Percentiles rank a stretch among this genome's conserved stretches.
Evolutionary conservation across 495 filamentous ascomycete genomes (phyloP).

Genomic region (Tuber microsphaerosporum): DNA sequence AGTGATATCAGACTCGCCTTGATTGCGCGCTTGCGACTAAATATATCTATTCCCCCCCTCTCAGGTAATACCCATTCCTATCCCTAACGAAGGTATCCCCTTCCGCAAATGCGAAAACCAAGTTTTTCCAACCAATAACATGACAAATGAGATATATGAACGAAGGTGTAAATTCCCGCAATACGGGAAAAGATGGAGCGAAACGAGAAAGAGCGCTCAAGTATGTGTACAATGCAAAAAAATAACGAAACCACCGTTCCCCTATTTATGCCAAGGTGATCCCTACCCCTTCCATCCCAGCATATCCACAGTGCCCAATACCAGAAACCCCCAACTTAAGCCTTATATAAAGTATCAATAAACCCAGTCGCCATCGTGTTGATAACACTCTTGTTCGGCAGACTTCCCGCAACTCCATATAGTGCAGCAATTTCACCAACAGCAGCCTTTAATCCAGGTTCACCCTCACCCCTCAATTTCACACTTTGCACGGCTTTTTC

Average conservation of each 20-base stretch:
- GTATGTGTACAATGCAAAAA: background rate
- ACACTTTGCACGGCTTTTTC: constrained; percentile 70
- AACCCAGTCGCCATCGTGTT: constrained; percentile 85
- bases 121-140: constrained; percentile 1
- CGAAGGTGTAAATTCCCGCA: background rate
- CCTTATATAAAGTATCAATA: constrained; percentile 93
- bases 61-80: background rate
- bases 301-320: background rate
- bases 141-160: constrained; percentile 2
- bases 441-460: constrained; percentile 56
- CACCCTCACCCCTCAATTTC: constrained; percentile 60
- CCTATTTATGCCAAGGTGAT: background rate
- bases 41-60: background rate
- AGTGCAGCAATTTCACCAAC: constrained; percentile 79
- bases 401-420: constrained; percentile 89
- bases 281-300: background rate
- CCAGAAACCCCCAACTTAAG: constrained; percentile 46
- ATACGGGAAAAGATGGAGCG: background rate
- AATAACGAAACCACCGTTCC: background rate
- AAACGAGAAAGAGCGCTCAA: background rate
- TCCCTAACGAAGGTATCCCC: background rate
- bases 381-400: constrained; percentile 93
- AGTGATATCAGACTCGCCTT: background rate
- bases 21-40: background rate
- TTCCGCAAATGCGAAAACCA: background rate